Evolutionary conservation across 192 early-diverging fungal genomes (phyloP).

Genomic region (Thamnidium elegans): DNA sequence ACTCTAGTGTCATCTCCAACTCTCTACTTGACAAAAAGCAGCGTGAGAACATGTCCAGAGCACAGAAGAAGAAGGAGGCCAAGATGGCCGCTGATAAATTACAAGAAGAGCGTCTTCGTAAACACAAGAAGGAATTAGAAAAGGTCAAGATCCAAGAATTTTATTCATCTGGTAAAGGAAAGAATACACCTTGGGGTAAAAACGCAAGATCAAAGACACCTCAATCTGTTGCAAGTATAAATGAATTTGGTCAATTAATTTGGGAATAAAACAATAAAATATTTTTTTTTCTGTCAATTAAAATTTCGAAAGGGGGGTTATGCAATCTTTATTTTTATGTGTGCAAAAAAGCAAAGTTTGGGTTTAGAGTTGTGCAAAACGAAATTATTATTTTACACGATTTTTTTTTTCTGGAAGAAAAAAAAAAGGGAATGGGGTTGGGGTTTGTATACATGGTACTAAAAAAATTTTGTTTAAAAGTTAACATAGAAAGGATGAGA

Average conservation of each 20-base stretch:
- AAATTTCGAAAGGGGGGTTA: no score
- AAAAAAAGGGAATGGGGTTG: not conserved
- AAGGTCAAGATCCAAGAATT: constrained; percentile 43
- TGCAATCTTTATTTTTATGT: no score
- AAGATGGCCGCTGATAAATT: constrained; percentile 44
- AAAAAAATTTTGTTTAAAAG: constrained; percentile 11
- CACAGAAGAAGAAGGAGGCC: constrained; percentile 53
- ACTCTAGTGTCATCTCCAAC: not conserved
- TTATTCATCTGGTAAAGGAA: constrained; percentile 37
- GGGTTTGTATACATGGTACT: no score
- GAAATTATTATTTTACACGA: not conserved
- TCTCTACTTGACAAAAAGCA: constrained; percentile 52
- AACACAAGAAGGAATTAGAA: constrained; percentile 54
- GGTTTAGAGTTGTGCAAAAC: not conserved
- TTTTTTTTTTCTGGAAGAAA: no score
- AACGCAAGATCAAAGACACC: constrained; percentile 30
- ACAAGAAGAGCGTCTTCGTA: constrained; percentile 54
- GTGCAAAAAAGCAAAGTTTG: no score
- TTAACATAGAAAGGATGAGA: constrained; percentile 38
- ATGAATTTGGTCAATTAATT: constrained; percentile 40
- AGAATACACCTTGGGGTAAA: constrained; percentile 41
- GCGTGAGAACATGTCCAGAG: constrained; percentile 55
- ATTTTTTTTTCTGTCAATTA: no score
- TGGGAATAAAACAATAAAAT: constrained; percentile 39
- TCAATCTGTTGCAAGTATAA: constrained; percentile 27